phyloP scores from a whole-genome alignment of 2,329 filamentous ascomycete species.

The Aaosphaeria pasadenensis region DNA sequence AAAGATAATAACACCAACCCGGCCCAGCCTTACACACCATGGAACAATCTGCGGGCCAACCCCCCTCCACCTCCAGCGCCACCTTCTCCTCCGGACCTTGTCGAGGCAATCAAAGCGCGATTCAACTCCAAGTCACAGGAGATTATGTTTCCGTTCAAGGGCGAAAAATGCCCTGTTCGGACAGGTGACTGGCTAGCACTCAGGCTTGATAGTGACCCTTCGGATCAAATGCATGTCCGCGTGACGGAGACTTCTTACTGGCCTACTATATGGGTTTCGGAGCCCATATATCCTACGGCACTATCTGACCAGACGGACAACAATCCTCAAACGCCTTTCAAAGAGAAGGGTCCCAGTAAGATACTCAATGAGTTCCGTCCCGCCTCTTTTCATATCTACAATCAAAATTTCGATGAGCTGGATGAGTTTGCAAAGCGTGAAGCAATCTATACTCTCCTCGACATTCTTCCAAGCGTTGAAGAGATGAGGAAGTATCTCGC shows the following conservation, averaged over 20 bases:
- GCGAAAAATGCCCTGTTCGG: slow-evolving; percentile 33
- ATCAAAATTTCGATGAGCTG: slow-evolving; percentile 58
- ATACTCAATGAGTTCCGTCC: slow-evolving; percentile 21
- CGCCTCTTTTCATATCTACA: slow-evolving; percentile 46
- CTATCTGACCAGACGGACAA: background rate
- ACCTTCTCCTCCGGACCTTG: background rate
- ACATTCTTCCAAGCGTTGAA: slow-evolving; percentile 59
- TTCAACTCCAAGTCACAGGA: slow-evolving; percentile 40
- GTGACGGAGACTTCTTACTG: slow-evolving; percentile 46
- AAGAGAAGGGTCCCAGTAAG: background rate
- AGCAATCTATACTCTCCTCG: slow-evolving; percentile 52
- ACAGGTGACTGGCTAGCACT: slow-evolving; percentile 55
- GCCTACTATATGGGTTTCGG: slow-evolving; percentile 39
- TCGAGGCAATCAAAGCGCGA: slow-evolving; percentile 9
- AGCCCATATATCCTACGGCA: slow-evolving; percentile 16
- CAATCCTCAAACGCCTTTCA: background rate
- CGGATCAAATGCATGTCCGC: slow-evolving; percentile 46
- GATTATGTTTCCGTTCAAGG: slow-evolving; percentile 40
- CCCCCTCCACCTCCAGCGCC: background rate
- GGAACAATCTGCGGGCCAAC: background rate
- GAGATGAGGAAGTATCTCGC: slow-evolving; percentile 55
- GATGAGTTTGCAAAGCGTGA: slow-evolving; percentile 44
- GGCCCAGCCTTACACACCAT: slow-evolving; percentile 1
- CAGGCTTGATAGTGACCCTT: slow-evolving; percentile 10
- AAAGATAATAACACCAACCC: slow-evolving; percentile 9